Percentiles rank a stretch among this genome's conserved stretches.
Evolutionary conservation across 2,329 filamentous ascomycete genomes (phyloP).

Genomic region (Chaetothyriales sp.): DNA sequence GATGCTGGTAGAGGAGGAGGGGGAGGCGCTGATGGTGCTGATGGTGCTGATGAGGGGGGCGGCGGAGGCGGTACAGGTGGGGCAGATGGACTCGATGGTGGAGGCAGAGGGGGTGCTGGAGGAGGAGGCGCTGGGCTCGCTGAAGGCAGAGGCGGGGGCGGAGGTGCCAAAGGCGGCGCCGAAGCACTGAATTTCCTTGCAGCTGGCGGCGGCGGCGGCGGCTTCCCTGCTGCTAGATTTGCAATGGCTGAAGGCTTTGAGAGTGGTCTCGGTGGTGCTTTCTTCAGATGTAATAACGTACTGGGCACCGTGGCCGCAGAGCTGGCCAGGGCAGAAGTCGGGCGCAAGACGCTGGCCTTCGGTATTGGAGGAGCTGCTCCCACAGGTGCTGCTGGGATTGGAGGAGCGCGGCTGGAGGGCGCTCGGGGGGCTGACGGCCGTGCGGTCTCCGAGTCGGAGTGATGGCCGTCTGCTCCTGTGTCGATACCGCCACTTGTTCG

Average conservation of each 20-base stretch:
- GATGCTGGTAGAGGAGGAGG: slow-evolving; percentile 37
- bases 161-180: slow-evolving; percentile 34
- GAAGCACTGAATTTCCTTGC: slow-evolving; percentile 33
- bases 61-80: slow-evolving; percentile 28
- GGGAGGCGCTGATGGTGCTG: slow-evolving; percentile 29
- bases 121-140: slow-evolving; percentile 30
- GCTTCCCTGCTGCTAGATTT: slow-evolving; percentile 37
- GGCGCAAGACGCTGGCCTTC: slow-evolving; percentile 30
- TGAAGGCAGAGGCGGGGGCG: slow-evolving; percentile 28
- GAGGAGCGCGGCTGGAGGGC: slow-evolving; percentile 36
- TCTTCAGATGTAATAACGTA: slow-evolving; percentile 43
- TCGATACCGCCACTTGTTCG: slow-evolving; percentile 73
- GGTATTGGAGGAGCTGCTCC: slow-evolving; percentile 43
- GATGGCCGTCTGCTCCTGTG: slow-evolving; percentile 62
- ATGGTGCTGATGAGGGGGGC: slow-evolving; percentile 18
- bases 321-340: slow-evolving; percentile 31
- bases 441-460: slow-evolving; percentile 62
- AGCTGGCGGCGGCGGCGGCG: slow-evolving; percentile 41
- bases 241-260: slow-evolving; percentile 46
- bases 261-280: slow-evolving; percentile 34
- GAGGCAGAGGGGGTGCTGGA: slow-evolving; percentile 25
- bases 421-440: slow-evolving; percentile 38
- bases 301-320: slow-evolving; percentile 37
- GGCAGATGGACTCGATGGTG: slow-evolving; percentile 25
- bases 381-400: slow-evolving; percentile 37